These are phyloP conservation scores for Ambrosia artemisiifolia DNA, from an alignment of 129 eudicot species.

Conservation along the genomic window DNA sequence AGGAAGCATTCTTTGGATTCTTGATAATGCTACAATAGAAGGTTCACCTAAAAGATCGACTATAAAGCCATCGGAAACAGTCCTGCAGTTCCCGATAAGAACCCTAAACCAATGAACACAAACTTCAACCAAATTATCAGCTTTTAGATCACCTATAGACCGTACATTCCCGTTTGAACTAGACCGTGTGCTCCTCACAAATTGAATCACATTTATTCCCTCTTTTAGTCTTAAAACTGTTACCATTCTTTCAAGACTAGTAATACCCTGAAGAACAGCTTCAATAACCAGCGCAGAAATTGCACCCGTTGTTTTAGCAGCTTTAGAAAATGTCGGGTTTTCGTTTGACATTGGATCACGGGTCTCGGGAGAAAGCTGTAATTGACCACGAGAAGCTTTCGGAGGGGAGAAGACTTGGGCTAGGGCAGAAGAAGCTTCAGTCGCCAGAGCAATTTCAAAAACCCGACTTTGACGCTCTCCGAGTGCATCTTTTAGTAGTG, in stretches of 20 bases:
- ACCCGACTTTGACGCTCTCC: constrained; percentile 98
- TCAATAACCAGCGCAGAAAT: constrained; percentile 85
- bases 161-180: constrained; percentile 76
- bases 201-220: constrained; percentile 78
- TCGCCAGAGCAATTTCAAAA: constrained; percentile 96
- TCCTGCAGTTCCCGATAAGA: constrained; percentile 87
- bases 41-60: constrained; percentile 89
- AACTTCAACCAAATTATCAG: constrained; percentile 71
- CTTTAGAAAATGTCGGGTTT: constrained; percentile 42
- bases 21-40: constrained; percentile 67
- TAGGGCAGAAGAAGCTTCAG: constrained; percentile 87
- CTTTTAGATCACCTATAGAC: constrained; percentile 47
- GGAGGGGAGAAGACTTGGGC: constrained; percentile 65
- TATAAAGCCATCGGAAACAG: constrained; percentile 77
- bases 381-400: constrained; percentile 73
- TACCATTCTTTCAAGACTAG: constrained; percentile 87
- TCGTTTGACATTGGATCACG: constrained; percentile 59
- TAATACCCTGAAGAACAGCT: constrained; percentile 82
- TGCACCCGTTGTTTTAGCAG: constrained; percentile 61
- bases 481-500: constrained; percentile 80
- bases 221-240: constrained; percentile 75
- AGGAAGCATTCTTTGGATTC: constrained; percentile 88
- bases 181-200: constrained; percentile 64
- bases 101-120: constrained; percentile 93
- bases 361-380: constrained; percentile 67